phyloP scores from a whole-genome alignment of 352 stramenopile species.

The Peronospora destructor region DNA sequence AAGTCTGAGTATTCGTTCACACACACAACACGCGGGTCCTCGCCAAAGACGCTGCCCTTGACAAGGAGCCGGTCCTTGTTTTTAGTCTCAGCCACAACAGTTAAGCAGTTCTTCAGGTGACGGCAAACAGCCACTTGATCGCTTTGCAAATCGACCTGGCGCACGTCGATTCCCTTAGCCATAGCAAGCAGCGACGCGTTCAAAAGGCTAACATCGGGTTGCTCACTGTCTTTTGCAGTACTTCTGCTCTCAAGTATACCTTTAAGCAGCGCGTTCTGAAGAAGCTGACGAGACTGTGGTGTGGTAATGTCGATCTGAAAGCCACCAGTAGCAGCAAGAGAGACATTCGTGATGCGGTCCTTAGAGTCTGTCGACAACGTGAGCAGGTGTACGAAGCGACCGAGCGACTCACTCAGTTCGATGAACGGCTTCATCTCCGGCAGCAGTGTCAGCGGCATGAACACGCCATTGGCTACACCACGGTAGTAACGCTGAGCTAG shows the following conservation, averaged over 20 bases:
- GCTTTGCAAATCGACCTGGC: constrained; percentile 48
- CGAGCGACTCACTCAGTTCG: constrained; percentile 58
- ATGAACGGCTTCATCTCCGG: constrained; percentile 82
- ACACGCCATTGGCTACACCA: constrained; percentile 77
- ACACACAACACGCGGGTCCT: constrained; percentile 70
- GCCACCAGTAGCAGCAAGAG: constrained; percentile 53
- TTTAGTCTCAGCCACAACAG: constrained; percentile 60
- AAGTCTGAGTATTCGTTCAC: constrained; percentile 84
- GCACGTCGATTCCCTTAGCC: constrained; percentile 72
- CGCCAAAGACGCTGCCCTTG: constrained; percentile 76
- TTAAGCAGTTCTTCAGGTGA: constrained; percentile 74
- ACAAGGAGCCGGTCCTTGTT: constrained; percentile 51
- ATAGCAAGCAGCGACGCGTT: constrained; percentile 69
- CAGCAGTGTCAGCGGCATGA: constrained; percentile 70
- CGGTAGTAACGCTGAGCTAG: constrained; percentile 63
- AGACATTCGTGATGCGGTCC: constrained; percentile 59
- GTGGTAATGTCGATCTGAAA: constrained; percentile 72
- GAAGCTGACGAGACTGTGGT: constrained; percentile 56
- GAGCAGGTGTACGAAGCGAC: constrained; percentile 64
- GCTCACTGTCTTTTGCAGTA: constrained; percentile 5
- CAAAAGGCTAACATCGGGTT: constrained; percentile 41
- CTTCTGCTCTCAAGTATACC: constrained; percentile 52
- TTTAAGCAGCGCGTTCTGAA: constrained; percentile 72
- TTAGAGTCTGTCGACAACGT: constrained; percentile 54
- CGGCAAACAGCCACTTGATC: constrained; percentile 33